Evolutionary conservation across 2,329 filamentous ascomycete species (phyloP).

Genomic region (Cytospora mali): DNA sequence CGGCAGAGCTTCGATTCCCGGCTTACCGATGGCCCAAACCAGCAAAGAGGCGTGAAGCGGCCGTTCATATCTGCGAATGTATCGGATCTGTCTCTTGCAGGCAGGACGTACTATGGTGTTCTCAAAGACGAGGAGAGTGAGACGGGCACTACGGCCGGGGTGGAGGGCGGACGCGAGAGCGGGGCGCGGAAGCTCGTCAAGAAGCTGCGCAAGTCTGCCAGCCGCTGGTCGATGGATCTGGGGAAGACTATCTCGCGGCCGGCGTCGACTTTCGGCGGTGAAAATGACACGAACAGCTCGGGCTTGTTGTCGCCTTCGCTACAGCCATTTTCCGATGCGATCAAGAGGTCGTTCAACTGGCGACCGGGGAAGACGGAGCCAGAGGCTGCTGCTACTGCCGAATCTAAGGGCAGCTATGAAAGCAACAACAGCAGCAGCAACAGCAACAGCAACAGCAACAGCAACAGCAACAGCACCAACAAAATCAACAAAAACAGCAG

Average conservation of each 20-base stretch:
- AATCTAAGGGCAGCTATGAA: neutral
- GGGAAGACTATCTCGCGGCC: slow-evolving; percentile 30
- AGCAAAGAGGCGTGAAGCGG: slow-evolving; percentile 41
- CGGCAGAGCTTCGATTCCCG: slow-evolving; percentile 20
- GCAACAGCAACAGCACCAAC: too few species aligned
- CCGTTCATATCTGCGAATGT: slow-evolving; percentile 22
- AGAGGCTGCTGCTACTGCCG: neutral
- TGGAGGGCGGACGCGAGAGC: slow-evolving; percentile 29
- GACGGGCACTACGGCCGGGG: slow-evolving; percentile 33
- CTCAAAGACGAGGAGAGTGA: slow-evolving; percentile 38
- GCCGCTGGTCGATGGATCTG: slow-evolving; percentile 46
- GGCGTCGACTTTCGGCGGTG: neutral
- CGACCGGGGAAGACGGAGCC: slow-evolving; percentile 9
- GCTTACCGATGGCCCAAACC: slow-evolving; percentile 15
- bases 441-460: neutral
- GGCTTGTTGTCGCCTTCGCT: slow-evolving; percentile 11
- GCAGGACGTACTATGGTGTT: slow-evolving; percentile 43
- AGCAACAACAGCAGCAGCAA: neutral
- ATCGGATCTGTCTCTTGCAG: slow-evolving; percentile 18
- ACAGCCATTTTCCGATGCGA: slow-evolving; percentile 20
- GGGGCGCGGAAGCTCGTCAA: slow-evolving; percentile 46
- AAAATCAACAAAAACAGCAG: too few species aligned
- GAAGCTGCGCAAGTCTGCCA: slow-evolving; percentile 56
- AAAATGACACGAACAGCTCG: slow-evolving; percentile 13
- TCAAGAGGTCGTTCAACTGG: slow-evolving; percentile 25